Conservation (phyloP, 495 filamentous ascomycete species). For the Arthonia radiata region DNA sequence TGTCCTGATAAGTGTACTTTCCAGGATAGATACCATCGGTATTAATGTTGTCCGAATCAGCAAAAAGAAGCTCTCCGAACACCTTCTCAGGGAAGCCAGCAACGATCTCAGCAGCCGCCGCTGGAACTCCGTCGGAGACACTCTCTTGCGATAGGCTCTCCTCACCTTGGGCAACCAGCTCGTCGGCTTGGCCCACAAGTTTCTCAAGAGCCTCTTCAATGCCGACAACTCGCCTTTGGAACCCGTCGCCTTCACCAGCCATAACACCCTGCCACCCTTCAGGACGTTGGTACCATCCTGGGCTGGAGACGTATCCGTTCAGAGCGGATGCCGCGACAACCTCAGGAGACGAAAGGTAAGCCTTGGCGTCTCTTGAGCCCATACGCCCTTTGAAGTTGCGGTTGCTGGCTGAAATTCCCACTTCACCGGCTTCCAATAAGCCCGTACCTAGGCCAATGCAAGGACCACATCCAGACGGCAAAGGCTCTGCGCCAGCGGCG, state of each 20-base stretch:
- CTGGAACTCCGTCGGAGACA: neutral
- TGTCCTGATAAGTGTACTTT: constrained; percentile 77
- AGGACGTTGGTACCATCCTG: constrained; percentile 56
- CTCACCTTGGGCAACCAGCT: constrained; percentile 28
- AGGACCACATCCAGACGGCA: constrained; percentile 64
- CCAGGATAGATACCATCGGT: constrained; percentile 76
- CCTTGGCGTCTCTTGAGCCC: constrained; percentile 59
- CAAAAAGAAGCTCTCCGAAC: constrained; percentile 43
- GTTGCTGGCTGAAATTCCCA: constrained; percentile 75
- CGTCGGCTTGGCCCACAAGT: constrained; percentile 38
- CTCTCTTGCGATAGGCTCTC: no score
- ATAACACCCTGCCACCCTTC: constrained; percentile 39
- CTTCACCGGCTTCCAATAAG: constrained; percentile 59
- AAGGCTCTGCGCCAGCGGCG: constrained; percentile 48
- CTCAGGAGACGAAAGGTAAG: constrained; percentile 76
- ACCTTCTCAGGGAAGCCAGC: constrained; percentile 45
- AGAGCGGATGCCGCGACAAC: constrained; percentile 79
- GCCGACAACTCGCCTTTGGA: constrained; percentile 34
- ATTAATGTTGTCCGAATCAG: constrained; percentile 49
- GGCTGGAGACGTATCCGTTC: constrained; percentile 48
- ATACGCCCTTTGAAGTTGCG: constrained; percentile 89
- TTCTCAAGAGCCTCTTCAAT: constrained; percentile 45
- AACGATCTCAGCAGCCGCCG: constrained; percentile 30
- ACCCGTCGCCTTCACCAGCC: constrained; percentile 45
- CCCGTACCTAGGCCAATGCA: constrained; percentile 82